Conservation (phyloP, 1,139 yeast genomes). For the Pichia sp. region DNA sequence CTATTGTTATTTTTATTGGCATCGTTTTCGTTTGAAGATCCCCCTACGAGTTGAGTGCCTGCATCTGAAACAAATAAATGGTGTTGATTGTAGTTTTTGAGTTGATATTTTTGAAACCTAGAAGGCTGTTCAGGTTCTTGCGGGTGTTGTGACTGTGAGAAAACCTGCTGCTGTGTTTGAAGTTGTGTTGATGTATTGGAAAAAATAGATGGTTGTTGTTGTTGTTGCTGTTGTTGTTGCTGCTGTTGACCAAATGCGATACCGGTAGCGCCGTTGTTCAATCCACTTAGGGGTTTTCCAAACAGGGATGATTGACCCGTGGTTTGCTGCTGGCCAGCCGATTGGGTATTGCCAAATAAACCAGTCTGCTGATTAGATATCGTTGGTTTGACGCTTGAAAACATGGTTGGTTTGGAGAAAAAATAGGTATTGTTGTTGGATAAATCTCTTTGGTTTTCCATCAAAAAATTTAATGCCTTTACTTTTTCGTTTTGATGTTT, state of each 20-base stretch:
- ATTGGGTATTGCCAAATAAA: no score
- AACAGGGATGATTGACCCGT: not conserved
- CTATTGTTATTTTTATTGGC: slow-evolving; percentile 18
- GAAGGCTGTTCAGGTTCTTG: slow-evolving; percentile 7
- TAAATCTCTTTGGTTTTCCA: no score
- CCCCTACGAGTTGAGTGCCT: not conserved
- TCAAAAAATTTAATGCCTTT: no score
- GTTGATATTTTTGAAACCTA: slow-evolving; percentile 16
- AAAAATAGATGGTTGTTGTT: slow-evolving; percentile 1
- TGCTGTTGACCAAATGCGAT: not conserved
- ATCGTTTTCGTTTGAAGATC: no score
- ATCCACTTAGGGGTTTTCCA: not conserved
- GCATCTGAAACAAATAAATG: not conserved
- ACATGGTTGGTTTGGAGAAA: no score
- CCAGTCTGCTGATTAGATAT: no score
- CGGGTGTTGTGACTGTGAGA: no score
- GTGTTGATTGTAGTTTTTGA: slow-evolving; percentile 5
- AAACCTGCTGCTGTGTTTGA: not conserved
- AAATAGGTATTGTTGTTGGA: no score
- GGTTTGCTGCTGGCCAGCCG: not conserved
- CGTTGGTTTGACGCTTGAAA: no score
- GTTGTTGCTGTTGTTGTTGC: slow-evolving; percentile 4
- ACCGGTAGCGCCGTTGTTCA: not conserved
- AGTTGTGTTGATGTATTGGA: not conserved
- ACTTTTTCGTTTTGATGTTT: no score